phyloP scores from a whole-genome alignment of 1,284 basidiomycete species.

The Hemileia vastatrix region DNA sequence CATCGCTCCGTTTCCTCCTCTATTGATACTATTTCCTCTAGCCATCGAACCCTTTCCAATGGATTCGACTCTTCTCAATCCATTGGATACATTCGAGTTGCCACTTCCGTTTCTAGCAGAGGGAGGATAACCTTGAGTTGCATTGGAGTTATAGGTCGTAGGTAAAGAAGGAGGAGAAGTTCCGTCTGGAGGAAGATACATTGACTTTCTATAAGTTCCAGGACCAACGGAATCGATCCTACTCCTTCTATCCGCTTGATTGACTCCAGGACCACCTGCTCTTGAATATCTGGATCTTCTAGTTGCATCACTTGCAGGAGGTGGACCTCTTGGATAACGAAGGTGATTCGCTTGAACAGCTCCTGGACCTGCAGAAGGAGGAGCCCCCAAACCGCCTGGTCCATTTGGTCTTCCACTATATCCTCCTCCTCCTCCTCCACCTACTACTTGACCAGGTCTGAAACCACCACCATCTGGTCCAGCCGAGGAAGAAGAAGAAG shows the following conservation, averaged over 20 bases:
- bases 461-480: slow-evolving; percentile 30
- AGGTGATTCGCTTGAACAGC: not conserved
- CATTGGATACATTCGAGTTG: not conserved
- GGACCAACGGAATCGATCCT: slow-evolving; percentile 31
- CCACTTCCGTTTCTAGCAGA: not conserved
- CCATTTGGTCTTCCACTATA: not conserved
- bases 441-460: slow-evolving; percentile 27
- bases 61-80: slow-evolving; percentile 28
- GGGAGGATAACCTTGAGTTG: not conserved
- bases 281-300: slow-evolving; percentile 8
- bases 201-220: slow-evolving; percentile 32
- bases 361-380: not conserved
- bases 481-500: not conserved
- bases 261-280: slow-evolving; percentile 27
- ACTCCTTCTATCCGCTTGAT: slow-evolving; percentile 25
- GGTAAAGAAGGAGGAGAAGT: not conserved
- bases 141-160: not conserved
- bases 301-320: not conserved
- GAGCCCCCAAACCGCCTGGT: not conserved
- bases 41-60: slow-evolving; percentile 27
- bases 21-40: not conserved
- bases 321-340: not conserved
- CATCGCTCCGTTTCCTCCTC: not conserved
- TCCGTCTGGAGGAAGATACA: slow-evolving; percentile 26
- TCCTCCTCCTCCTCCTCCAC: not conserved